phyloP scores from a whole-genome alignment of 805 yeast genomes.

The Kluyveromyces aestuarii region DNA sequence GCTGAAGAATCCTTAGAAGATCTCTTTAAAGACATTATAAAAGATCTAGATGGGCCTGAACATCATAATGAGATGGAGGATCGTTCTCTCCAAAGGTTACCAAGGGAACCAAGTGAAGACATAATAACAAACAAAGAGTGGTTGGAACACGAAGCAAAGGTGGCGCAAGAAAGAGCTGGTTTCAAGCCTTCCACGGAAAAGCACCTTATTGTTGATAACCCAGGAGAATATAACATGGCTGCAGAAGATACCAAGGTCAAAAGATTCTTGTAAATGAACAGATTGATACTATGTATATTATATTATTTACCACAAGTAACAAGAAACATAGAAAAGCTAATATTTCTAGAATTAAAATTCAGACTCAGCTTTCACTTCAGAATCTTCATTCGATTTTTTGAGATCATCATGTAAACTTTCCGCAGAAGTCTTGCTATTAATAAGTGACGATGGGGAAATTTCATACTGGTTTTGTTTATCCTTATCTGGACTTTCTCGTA shows the following conservation, averaged over 20 bases:
- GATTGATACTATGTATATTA: background rate
- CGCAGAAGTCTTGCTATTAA: background rate
- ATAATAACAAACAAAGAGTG: conserved; percentile 13
- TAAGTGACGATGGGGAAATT: background rate
- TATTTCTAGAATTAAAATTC: background rate
- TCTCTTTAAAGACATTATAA: conserved; percentile 22
- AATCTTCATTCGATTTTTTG: background rate
- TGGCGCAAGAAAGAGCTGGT: conserved; percentile 20
- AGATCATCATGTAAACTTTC: background rate
- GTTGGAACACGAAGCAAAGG: conserved; percentile 10
- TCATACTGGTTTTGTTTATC: background rate
- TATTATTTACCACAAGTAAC: background rate
- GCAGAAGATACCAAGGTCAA: conserved; percentile 31
- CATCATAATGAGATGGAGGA: background rate
- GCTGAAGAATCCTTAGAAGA: conserved; percentile 23
- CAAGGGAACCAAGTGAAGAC: conserved; percentile 7
- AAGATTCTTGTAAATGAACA: conserved; percentile 26
- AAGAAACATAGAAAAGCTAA: background rate
- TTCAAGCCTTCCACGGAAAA: conserved; percentile 26
- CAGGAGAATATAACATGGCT: conserved; percentile 32
- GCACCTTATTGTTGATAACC: conserved; percentile 31
- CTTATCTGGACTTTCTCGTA: background rate
- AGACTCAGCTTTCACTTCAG: background rate
- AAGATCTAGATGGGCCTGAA: conserved; percentile 12
- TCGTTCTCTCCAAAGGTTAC: background rate